Evolutionary conservation across 768 basidiomycete species (phyloP).

Genomic region (Gloeopeniophorella convolvens): DNA sequence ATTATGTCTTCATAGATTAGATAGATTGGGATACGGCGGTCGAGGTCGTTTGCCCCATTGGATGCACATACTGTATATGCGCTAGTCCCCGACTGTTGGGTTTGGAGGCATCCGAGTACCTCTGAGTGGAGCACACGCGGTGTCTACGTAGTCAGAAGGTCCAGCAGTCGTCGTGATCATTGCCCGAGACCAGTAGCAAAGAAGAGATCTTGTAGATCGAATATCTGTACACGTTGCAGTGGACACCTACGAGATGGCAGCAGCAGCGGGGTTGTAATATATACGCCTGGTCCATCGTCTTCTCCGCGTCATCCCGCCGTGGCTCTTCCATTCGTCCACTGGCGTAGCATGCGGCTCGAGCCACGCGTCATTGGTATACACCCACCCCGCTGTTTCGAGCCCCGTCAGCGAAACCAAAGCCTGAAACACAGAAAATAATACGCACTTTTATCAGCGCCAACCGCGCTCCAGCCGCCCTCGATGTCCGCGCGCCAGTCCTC

Average conservation of each 20-base stretch:
- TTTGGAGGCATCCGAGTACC: too few species aligned
- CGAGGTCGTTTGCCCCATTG: too few species aligned
- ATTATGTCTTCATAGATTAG: too few species aligned
- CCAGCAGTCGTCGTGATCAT: too few species aligned
- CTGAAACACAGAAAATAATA: not conserved
- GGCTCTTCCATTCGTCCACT: slow-evolving; percentile 37
- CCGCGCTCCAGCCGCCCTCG: slow-evolving; percentile 47
- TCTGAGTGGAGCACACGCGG: too few species aligned
- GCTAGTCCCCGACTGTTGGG: too few species aligned
- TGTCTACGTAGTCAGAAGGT: too few species aligned
- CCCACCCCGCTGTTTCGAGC: slow-evolving; percentile 57
- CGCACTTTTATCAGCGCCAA: slow-evolving; percentile 33
- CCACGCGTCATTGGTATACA: slow-evolving; percentile 78
- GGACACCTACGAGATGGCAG: not conserved
- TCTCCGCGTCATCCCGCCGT: slow-evolving; percentile 51
- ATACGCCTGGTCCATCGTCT: slow-evolving; percentile 66
- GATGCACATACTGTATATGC: too few species aligned
- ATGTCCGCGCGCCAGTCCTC: slow-evolving; percentile 75
- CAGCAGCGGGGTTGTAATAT: slow-evolving; percentile 30
- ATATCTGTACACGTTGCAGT: too few species aligned
- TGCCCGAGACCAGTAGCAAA: too few species aligned
- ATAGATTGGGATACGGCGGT: too few species aligned
- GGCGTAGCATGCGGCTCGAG: slow-evolving; percentile 38
- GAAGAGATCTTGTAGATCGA: too few species aligned
- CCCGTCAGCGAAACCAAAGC: slow-evolving; percentile 16